Base-by-base conservation (phyloP, 192 early-diverging fungal genomes). In the Chytriomyces sp. region DNA sequence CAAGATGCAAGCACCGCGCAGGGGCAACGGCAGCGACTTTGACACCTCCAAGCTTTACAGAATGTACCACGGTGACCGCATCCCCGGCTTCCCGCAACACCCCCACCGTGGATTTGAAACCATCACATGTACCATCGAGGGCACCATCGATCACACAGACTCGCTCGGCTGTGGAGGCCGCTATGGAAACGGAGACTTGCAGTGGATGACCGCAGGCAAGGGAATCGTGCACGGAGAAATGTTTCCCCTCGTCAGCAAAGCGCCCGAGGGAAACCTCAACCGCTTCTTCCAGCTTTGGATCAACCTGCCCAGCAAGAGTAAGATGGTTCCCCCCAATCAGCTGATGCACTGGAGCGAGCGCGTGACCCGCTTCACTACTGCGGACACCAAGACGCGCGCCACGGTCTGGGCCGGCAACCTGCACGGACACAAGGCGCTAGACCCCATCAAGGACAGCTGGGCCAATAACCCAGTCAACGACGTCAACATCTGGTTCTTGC, bases 361-460 rank as follows among this genome's bases (percentile, higher is more conserved):
- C n/a, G 89, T 96, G 26, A 89, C 90, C 36, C 78, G 85, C 32
- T 90, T 85, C 10, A 53, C 68, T 59, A 54, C 59, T 10, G 81
- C 85, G 19, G 77, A 77, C 39, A 78, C 80, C 10, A 86, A 84
- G 40, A 75, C 87, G 0, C 59, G 73, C 17, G 88, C 94, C 79
- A 93, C 92, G 67, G 92, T 98, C 55, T 94, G 95, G 74, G 93
- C 94, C 3, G 95, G 95, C n/a, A 82, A 89, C 59, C 85, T 87
- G 14, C 44, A 64, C 39, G 62, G n/a, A n/a, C n/a, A n/a, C n/a
- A n/a, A n/a, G n/a, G n/a, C n/a, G n/a, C n/a, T n/a, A n/a, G n/a
- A n/a, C 39, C 44, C 4, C 19, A 19, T 25, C 17, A 5, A 37
- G 10, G 25, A n/a, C 12, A 64, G 12, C 49, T 10, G 25, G 44